Conservation (phyloP, 257 asterid species). For the Solanum gracilifrons region DNA sequence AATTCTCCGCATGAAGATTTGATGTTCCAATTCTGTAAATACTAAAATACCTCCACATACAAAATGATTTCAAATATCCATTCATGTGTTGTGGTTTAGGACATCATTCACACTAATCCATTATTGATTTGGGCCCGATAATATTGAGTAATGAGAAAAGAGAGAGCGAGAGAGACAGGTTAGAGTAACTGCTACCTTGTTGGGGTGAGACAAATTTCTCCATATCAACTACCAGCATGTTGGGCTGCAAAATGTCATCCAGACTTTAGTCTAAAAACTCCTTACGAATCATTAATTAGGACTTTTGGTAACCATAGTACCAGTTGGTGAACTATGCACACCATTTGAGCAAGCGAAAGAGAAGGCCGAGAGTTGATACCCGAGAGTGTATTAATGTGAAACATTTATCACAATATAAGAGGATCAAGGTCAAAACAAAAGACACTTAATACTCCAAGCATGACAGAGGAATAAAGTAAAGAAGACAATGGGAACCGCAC, state of each 20-base stretch:
- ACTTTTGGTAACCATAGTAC: neutral
- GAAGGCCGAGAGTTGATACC: neutral
- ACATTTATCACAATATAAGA: neutral
- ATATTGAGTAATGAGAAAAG: neutral
- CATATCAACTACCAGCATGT: constrained; percentile 94
- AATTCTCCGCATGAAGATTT: neutral
- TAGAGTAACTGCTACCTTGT: constrained; percentile 37
- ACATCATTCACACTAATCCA: neutral
- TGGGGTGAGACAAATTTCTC: constrained; percentile 72
- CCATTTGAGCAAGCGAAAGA: neutral
- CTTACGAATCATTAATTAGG: neutral
- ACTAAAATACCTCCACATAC: neutral
- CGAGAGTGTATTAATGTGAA: neutral
- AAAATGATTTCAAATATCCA: neutral
- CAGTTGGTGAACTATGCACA: neutral
- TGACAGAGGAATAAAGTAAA: neutral
- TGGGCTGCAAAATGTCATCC: constrained; percentile 61
- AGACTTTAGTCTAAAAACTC: neutral
- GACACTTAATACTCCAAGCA: neutral
- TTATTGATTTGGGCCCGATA: neutral
- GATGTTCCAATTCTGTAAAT: neutral
- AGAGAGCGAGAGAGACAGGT: neutral
- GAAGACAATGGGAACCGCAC: constrained; percentile 14
- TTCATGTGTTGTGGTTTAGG: neutral
- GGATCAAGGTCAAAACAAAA: neutral